Conservation (phyloP, 352 stramenopile species). For the Globisporangium camurandrum region DNA sequence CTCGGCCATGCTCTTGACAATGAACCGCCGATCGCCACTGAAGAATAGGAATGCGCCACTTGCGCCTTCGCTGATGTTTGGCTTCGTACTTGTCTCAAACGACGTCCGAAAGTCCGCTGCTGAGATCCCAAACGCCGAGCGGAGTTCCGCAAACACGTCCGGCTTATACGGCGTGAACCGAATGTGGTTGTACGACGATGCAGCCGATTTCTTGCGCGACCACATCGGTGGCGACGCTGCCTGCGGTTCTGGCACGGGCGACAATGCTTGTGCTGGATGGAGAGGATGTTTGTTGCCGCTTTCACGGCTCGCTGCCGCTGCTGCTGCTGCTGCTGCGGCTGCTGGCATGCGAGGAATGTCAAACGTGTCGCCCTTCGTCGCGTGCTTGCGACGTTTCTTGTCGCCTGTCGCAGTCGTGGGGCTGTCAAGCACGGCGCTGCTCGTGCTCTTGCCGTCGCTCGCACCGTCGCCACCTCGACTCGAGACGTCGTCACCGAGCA, state of each 20-base stretch:
- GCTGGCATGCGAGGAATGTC: slow-evolving; percentile 7
- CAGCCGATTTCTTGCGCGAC: slow-evolving; percentile 8
- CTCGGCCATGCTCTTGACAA: slow-evolving; percentile 88
- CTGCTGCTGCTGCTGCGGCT: neutral
- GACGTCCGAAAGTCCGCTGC: slow-evolving; percentile 58
- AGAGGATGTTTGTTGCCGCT: neutral
- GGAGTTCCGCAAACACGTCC: slow-evolving; percentile 69
- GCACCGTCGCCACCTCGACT: neutral
- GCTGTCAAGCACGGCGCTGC: neutral
- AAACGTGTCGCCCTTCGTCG: slow-evolving; percentile 9
- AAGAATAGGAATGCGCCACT: slow-evolving; percentile 91
- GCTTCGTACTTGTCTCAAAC: slow-evolving; percentile 79
- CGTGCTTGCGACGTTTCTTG: slow-evolving; percentile 7
- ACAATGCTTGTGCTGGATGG: no score
- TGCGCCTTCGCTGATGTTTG: slow-evolving; percentile 86
- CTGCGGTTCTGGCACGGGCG: no score
- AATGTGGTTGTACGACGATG: slow-evolving; percentile 35
- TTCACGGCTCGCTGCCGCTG: slow-evolving; percentile 2
- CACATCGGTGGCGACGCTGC: slow-evolving; percentile 4
- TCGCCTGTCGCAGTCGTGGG: neutral
- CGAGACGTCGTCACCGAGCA: neutral
- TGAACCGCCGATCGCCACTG: slow-evolving; percentile 84
- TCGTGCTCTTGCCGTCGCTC: neutral
- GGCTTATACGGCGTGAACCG: slow-evolving; percentile 71
- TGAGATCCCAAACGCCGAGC: slow-evolving; percentile 56